A percentile compares a stretch with the other conserved stretches of the same genome.
Evolutionary conservation across 768 basidiomycete genomes (phyloP).

Genomic region (Pluteus cervinus): DNA sequence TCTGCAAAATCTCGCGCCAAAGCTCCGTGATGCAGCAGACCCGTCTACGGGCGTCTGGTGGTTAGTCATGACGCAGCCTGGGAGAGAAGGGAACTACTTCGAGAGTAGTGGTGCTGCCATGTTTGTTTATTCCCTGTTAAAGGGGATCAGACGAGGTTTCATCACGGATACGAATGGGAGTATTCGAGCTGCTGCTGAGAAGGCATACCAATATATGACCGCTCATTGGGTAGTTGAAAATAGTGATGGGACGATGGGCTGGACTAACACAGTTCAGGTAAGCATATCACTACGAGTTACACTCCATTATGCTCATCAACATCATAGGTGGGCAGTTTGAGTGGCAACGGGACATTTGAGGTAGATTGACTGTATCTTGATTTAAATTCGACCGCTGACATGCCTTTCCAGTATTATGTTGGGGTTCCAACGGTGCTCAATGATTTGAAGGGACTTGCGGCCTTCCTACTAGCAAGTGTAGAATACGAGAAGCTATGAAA

Average conservation of each 20-base stretch:
- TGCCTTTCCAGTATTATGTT: conserved; percentile 32
- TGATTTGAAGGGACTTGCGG: conserved; percentile 40
- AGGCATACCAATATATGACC: conserved; percentile 36
- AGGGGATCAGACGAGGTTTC: conserved; percentile 35
- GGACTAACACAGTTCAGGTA: conserved; percentile 38
- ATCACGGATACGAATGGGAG: conserved; percentile 32
- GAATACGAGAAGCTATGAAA: no score
- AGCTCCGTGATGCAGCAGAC: conserved; percentile 32
- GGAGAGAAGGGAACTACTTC: conserved; percentile 38
- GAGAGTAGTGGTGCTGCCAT: conserved; percentile 42
- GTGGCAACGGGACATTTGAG: conserved; percentile 29
- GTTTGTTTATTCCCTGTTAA: conserved; percentile 41
- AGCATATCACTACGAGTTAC: conserved; percentile 15
- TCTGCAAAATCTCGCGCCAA: conserved; percentile 27
- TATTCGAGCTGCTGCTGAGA: conserved; percentile 28
- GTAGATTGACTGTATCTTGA: conserved; percentile 15
- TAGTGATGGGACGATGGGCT: conserved; percentile 36
- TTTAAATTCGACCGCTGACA: neutral
- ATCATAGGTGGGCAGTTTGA: conserved; percentile 34
- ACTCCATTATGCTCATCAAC: neutral
- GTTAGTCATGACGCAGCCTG: conserved; percentile 44
- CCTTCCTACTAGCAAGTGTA: conserved; percentile 39
- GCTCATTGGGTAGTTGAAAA: conserved; percentile 34
- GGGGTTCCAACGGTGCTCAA: conserved; percentile 31
- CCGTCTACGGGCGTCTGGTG: conserved; percentile 37